These are phyloP conservation scores for Clitopilus passeckerianus DNA, from an alignment of 768 basidiomycete genomes.

Conservation along the genomic window DNA sequence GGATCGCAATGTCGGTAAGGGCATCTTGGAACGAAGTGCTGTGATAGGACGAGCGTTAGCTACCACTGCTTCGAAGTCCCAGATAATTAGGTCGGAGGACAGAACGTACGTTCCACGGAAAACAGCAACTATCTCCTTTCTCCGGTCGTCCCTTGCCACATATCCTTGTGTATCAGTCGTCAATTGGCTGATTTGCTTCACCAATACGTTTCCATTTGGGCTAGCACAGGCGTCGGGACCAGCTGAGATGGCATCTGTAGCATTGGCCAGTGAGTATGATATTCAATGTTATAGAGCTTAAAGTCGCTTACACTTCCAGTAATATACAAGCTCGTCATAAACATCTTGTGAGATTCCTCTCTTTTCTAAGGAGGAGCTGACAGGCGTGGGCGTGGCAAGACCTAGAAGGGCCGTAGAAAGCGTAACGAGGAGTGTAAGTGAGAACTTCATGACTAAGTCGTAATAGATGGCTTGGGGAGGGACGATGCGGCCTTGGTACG, in stretches of 20 bases:
- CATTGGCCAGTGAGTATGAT: neutral
- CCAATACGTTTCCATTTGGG: neutral
- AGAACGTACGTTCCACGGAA: neutral
- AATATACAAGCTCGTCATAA: neutral
- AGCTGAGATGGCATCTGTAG: neutral
- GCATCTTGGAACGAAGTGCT: neutral
- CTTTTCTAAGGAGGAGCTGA: neutral
- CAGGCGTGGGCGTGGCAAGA: neutral
- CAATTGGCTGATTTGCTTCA: neutral
- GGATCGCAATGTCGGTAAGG: neutral
- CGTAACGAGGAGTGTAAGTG: neutral
- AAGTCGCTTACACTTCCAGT: neutral
- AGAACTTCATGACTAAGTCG: neutral
- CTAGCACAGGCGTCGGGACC: neutral
- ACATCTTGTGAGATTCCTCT: neutral
- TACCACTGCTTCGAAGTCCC: no score
- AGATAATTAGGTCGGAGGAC: no score
- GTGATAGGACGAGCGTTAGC: no score
- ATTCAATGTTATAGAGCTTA: neutral
- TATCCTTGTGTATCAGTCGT: neutral
- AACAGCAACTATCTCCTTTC: neutral
- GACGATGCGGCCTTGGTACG: no score
- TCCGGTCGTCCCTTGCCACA: neutral
- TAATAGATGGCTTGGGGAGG: no score
- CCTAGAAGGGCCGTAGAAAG: neutral